Evolutionary conservation across 1,284 basidiomycete species (phyloP), one percentile per base, ranked within the genome.

Genomic region (Naganishia sp.): DNA sequence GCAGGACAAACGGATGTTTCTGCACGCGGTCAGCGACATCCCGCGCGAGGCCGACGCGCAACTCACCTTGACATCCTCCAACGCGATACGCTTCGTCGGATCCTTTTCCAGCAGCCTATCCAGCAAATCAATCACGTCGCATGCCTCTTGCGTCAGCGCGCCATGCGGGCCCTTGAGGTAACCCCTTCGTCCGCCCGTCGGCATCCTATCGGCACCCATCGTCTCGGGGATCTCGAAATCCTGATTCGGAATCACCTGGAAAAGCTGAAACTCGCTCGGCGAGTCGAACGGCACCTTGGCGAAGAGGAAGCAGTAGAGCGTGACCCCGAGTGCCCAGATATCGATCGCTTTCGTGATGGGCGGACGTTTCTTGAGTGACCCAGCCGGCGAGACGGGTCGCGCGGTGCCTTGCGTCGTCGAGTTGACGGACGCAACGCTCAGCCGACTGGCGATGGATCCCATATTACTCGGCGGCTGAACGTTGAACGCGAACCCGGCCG

Each of bases 241-340:
- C 45, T 86, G 85, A 56, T 85, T 86, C 61, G 91, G 88, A 54
- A 98, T 96, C 64, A 88, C 84, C 68, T 88, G 84, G 79, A 96
- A 97, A 51, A 98, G 82, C 50, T 85, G 85, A 76, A 86, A 96
- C 80, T 94, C 92, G 71, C 85, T 83, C 67, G 85, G 81, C 50
- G 84, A 79, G 77, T 85, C 72, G 81, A 88, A 93, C 0, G 92
- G 92, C 7, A 87, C 84, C 63, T 81, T 82, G 28, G 93, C 96
- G 72, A 97, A 98, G 1, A 98, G 84, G 51, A 99, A 85, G 74
- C 94, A 96, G 80, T 94, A 99, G 15, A 98, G 82, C 1, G 96
- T 99, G 42, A 98, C 90, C n/a, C 96, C 96, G 9, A 99, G 85
- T 0, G 96, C 94, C 95, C 95, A 99, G n/a, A 99, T 86, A 74